phyloP scores from a whole-genome alignment of 148 eudicot species.

The Heliamphora exappendiculata region DNA sequence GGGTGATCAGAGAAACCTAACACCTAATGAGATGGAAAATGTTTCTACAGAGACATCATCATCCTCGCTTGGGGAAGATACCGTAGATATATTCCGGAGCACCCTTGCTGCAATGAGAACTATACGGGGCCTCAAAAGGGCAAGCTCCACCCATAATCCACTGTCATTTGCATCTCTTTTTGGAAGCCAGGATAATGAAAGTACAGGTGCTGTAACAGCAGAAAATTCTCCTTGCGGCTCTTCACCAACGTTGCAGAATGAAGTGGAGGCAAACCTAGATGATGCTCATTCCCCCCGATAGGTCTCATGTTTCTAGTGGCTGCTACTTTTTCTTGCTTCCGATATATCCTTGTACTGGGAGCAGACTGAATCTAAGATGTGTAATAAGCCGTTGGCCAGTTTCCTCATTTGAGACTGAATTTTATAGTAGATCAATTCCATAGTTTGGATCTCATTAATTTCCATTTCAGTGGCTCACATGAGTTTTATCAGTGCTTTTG shows the following conservation, averaged over 20 bases:
- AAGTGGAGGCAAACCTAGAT: conserved; percentile 24
- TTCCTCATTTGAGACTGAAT: background rate
- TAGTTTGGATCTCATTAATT: background rate
- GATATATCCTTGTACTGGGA: background rate
- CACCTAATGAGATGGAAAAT: conserved; percentile 28
- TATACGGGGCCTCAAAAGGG: conserved; percentile 66
- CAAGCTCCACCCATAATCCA: conserved; percentile 78
- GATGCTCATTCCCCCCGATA: conserved; percentile 26
- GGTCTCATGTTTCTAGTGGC: background rate
- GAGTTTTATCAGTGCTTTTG: no score
- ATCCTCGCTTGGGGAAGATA: conserved; percentile 45
- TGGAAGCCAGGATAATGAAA: conserved; percentile 59
- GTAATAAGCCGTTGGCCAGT: background rate
- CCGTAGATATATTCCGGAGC: conserved; percentile 52
- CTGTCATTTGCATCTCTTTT: conserved; percentile 61
- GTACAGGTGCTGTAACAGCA: conserved; percentile 69
- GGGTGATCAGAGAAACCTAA: conserved; percentile 12
- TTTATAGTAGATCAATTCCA: background rate
- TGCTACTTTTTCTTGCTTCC: background rate
- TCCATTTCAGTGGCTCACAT: background rate
- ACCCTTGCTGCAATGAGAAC: conserved; percentile 75
- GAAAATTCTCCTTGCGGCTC: conserved; percentile 59
- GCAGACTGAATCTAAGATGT: conserved; percentile 1
- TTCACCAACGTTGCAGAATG: conserved; percentile 15
- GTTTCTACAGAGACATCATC: conserved; percentile 23